Base-by-base conservation (phyloP, 352 stramenopile species). In the Pythium dissotocum region DNA sequence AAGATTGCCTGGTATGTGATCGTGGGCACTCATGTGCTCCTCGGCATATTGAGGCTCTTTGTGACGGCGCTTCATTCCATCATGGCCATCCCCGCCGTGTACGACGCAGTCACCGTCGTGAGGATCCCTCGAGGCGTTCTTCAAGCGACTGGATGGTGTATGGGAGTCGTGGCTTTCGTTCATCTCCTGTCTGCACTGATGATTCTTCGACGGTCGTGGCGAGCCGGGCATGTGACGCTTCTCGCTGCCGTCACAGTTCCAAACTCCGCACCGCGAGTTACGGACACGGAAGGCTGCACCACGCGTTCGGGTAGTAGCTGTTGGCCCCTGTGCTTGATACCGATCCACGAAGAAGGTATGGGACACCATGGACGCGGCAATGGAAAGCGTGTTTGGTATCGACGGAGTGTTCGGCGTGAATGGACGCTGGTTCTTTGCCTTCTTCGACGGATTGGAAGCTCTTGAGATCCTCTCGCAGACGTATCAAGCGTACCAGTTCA, bases 401-500 rank as follows among this genome's bases (percentile, higher is more conserved):
- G 35, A 12, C 6, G 35, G 35, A 6, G 35, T 40, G 6, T 40
- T 40, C 35, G 35, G 35, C 35, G 35, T 40, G 42, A 35, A 54
- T 12, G 16, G 57, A 24, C 18, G 13, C 12, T 65, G 24, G 21
- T 65, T 65, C 18, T 56, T 58, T 16, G 6, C 13, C 6, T 48
- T 58, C 5, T 48, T 58, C 14, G 24, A 48, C 32, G 24, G 14
- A 14, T 5, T 44, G 6, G 32, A 61, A 9, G 26, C n/a, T 4
- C 24, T 61, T 30, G 40, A 67, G 28, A n/a, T 52, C 14, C 7
- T 32, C 24, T 28, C 46, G 6, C 49, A 67, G 42, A 61, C 61
- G 9, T 67, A 58, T 32, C 54, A 70, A 38, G 44, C 55, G 40
- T 64, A 59, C 55, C 32, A 64, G 24, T 33, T 70, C 32, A 70